Evolutionary conservation across 2,329 filamentous ascomycete species (phyloP), one percentile per base, ranked within the genome.

Genomic region (Zalaria sp.): DNA sequence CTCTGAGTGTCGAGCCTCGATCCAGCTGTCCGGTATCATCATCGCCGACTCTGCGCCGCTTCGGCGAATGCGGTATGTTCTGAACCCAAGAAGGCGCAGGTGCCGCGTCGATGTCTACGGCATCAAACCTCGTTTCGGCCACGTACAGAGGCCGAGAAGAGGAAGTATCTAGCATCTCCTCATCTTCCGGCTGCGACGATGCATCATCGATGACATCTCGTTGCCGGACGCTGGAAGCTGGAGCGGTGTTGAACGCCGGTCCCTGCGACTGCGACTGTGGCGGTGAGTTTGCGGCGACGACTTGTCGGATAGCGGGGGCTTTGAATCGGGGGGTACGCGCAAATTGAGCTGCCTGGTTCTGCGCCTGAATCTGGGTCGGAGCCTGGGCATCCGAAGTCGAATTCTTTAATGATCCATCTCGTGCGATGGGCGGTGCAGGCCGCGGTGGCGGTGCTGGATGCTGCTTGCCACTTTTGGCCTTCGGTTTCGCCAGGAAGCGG

Each of bases 161-260:
- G 18, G 47, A 46, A 18, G 40, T 42, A 37, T 53, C 49, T 4
- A 57, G 50, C 52, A 55, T 56, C 35, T 56, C 55, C 5, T 54
- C 52, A 9, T 47, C 43, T 3, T 40, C 28, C 3, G 45, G 43
- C 4, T 43, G 40, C 5, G 45, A 37, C 3, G 41, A 39, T 2
- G 43, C 31, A 27, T 57, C 53, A 36, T 53, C 49, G 1, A 55
- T 51, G 37, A 52, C 47, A n/a, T 58, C 55, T n/a, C 27, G 37
- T 27, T 35, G 34, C 5, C 41, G 44, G 18, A 18, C 18, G 18
- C 18, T 25, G 9, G 39, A 28, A 43, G 37, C 31, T 2, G 18
- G 6, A 8, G 29, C 9, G 34, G 36, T 5, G 18, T 25, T 35
- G 6, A 35, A 34, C 5, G 11, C n/a, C 25, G 38, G 41, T 9